Evolutionary conservation across 2,329 filamentous ascomycete species (phyloP), one percentile per base, ranked within the genome.

Genomic region (Botrytis aclada): DNA sequence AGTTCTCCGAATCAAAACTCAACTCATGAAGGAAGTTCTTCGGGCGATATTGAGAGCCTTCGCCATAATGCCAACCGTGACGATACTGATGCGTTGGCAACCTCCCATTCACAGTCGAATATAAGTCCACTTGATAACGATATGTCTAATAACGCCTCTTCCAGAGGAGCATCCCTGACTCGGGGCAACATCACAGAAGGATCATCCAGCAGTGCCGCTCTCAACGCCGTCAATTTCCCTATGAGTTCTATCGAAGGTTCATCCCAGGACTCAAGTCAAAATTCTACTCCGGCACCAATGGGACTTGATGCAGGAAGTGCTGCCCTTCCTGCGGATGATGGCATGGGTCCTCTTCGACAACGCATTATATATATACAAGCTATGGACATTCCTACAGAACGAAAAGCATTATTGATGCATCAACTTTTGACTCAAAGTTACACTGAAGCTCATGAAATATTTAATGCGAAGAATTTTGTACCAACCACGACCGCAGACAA

Each of bases 321-420:
- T 47, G 78, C 79, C 22, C 72, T 81, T 20, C 92, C 93, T 1
- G 93, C 91, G 79, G 92, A 95, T 79, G 93, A 96, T 84, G 93
- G 93, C 62, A 95, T 93, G 90, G 85, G 87, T 29, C 82, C 83
- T 71, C 81, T 95, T 77, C 86, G 93, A 77, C 86, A 84, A 75
- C 88, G 88, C 75, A 94, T 96, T 76, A 86, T 92, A 74, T 84
- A 84, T 34, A 91, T 95, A 74, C 91, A 93, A 80, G 84, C 87
- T 39, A 85, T 86, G 76, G 84, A 89, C 37, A 84, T 90, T 65
- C 81, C 87, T 5, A 84, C 86, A 61, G 80, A 85, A 10, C 89
- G 93, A 73, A 94, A 94, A 82, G 93, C 93, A 37, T 87, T 85
- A 74, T 83, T 91, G 78, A 90, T 95, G 82, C 93, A 95, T 80